phyloP scores from a whole-genome alignment of 2,329 filamentous ascomycete genomes.

The Cordyceps tenuipes region DNA sequence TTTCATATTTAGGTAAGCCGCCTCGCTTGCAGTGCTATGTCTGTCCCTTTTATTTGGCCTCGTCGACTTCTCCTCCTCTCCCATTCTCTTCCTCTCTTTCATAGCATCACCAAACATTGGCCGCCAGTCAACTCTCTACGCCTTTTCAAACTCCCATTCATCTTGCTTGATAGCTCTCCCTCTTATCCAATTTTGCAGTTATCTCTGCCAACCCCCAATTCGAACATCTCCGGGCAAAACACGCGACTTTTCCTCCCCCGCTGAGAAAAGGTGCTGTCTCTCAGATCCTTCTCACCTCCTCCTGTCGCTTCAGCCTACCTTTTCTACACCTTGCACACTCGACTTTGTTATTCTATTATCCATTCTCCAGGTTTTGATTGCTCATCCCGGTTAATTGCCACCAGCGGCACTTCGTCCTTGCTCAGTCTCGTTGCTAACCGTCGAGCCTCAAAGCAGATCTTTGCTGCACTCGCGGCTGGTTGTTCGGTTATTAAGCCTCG shows the following conservation, averaged over 20 bases:
- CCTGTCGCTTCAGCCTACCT: not conserved
- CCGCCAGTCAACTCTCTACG: constrained; percentile 33
- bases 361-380: not conserved
- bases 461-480: constrained; percentile 19
- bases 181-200: constrained; percentile 27
- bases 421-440: constrained; percentile 8
- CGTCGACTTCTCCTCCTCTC: constrained; percentile 16
- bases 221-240: not conserved
- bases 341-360: not conserved
- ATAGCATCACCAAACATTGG: constrained; percentile 41
- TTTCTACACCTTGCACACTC: not conserved
- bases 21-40: constrained; percentile 2
- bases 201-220: not conserved
- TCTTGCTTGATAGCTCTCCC: constrained; percentile 52
- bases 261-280: constrained; percentile 1
- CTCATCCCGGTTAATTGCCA: not conserved
- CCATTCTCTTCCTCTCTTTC: constrained; percentile 25
- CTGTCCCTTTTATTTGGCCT: constrained; percentile 6
- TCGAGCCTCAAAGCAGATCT: constrained; percentile 18
- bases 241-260: constrained; percentile 2
- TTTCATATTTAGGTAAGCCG: constrained; percentile 15
- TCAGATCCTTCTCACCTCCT: not conserved
- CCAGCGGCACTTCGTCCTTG: not conserved
- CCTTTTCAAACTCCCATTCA: constrained; percentile 28
- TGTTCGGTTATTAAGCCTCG: constrained; percentile 24